These are phyloP conservation scores for Picea abies DNA, from an alignment of 83 land plant species.

Conservation along the genomic window DNA sequence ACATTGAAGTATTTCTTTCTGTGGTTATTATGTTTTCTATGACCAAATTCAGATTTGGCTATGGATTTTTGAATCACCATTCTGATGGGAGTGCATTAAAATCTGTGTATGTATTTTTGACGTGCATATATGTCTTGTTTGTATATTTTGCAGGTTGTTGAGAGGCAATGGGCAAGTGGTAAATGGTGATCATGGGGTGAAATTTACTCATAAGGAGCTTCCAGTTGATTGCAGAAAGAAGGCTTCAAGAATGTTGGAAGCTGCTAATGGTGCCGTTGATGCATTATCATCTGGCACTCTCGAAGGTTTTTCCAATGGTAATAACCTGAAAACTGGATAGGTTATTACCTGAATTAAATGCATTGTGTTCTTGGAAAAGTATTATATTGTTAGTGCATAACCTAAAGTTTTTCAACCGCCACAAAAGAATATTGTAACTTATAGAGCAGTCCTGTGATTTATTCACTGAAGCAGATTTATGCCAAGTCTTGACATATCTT, in stretches of 20 bases:
- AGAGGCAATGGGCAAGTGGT: neutral
- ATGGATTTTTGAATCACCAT: neutral
- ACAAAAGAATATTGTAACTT: too few species aligned
- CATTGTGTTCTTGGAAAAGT: too few species aligned
- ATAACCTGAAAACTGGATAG: slow-evolving; percentile 2
- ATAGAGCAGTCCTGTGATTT: too few species aligned
- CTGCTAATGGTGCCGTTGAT: neutral
- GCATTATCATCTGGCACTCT: neutral
- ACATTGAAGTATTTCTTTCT: too few species aligned
- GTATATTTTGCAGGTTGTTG: neutral
- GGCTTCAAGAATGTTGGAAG: neutral
- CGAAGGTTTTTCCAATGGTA: neutral
- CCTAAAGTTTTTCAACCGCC: too few species aligned
- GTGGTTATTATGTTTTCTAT: neutral
- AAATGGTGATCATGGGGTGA: neutral
- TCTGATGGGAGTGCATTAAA: neutral
- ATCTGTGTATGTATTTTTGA: neutral
- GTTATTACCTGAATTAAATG: too few species aligned
- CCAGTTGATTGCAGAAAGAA: neutral
- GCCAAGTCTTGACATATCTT: too few species aligned
- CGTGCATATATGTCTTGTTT: neutral
- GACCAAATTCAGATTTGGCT: neutral
- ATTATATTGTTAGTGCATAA: too few species aligned
- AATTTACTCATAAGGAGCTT: slow-evolving; percentile 1
- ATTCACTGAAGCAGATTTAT: too few species aligned